Evolutionary conservation across 805 yeast species (phyloP).

Genomic region (Candida alai): DNA sequence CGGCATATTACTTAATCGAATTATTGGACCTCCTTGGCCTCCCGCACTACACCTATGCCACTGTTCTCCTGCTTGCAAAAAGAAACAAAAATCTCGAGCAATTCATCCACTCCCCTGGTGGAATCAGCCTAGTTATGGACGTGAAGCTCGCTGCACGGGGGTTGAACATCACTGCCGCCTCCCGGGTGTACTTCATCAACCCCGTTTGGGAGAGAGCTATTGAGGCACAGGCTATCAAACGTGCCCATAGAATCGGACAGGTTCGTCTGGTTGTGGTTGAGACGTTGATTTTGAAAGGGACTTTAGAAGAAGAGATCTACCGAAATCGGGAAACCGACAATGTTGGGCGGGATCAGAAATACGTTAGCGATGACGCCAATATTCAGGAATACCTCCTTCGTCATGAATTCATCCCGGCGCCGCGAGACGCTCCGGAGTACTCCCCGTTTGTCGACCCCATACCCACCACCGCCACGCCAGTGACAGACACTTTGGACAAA

Average conservation of each 20-base stretch:
- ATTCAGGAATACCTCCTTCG: conserved; percentile 53
- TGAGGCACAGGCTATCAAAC: conserved; percentile 73
- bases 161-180: conserved; percentile 61
- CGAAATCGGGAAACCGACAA: conserved; percentile 25
- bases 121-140: conserved; percentile 62
- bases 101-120: conserved; percentile 40
- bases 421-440: conserved; percentile 28
- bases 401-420: conserved; percentile 42
- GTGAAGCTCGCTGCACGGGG: conserved; percentile 67
- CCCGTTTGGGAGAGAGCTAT: conserved; percentile 69
- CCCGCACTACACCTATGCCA: conserved; percentile 59
- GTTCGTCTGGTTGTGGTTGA: conserved; percentile 62
- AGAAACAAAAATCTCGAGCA: conserved; percentile 50
- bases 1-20: conserved; percentile 66
- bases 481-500: background rate
- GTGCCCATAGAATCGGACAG: conserved; percentile 78
- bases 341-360: conserved; percentile 15
- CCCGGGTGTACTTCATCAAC: conserved; percentile 64
- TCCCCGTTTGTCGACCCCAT: conserved; percentile 26
- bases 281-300: conserved; percentile 56
- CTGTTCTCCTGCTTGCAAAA: conserved; percentile 48
- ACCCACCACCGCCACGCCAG: background rate
- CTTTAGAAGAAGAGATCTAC: conserved; percentile 69
- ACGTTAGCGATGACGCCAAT: conserved; percentile 55
- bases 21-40: conserved; percentile 59